Conservation (phyloP, 495 filamentous ascomycete species). For the Penicillium crystallinum region DNA sequence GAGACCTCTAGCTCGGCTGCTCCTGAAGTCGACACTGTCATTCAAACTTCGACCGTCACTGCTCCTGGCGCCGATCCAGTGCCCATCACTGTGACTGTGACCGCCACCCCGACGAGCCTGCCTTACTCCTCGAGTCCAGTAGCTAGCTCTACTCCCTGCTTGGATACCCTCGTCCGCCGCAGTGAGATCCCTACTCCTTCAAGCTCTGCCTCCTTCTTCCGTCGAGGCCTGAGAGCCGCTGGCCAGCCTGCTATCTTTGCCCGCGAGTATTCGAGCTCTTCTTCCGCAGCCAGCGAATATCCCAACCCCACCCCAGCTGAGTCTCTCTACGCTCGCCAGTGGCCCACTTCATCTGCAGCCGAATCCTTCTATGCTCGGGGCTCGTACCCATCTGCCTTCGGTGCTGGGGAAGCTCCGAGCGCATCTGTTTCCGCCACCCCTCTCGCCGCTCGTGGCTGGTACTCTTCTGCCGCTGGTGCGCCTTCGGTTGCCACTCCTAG, state of each 20-base stretch:
- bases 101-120: constrained; percentile 19
- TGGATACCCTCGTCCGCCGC: constrained; percentile 7
- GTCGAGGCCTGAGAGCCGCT: constrained; percentile 18
- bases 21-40: constrained; percentile 29
- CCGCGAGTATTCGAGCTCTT: constrained; percentile 12
- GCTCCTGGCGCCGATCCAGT: constrained; percentile 19
- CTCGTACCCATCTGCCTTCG: constrained; percentile 4
- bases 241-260: constrained; percentile 17
- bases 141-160: constrained; percentile 14
- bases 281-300: not conserved
- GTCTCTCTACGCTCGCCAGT: not conserved
- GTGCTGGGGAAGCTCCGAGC: not conserved
- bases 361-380: not conserved
- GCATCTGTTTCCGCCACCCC: constrained; percentile 3
- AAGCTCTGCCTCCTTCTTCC: constrained; percentile 13
- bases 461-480: not conserved
- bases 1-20: constrained; percentile 17
- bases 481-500: not conserved
- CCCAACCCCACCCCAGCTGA: not conserved
- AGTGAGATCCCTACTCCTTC: not conserved
- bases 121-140: constrained; percentile 12
- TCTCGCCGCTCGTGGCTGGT: constrained; percentile 12
- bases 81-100: constrained; percentile 32
- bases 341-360: not conserved
- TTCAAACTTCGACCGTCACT: constrained; percentile 24